A percentile compares a stretch with the other conserved stretches of the same genome.
These are phyloP conservation scores for Malassezia furfur DNA, from an alignment of 1,284 basidiomycete species.

Conservation along the genomic window DNA sequence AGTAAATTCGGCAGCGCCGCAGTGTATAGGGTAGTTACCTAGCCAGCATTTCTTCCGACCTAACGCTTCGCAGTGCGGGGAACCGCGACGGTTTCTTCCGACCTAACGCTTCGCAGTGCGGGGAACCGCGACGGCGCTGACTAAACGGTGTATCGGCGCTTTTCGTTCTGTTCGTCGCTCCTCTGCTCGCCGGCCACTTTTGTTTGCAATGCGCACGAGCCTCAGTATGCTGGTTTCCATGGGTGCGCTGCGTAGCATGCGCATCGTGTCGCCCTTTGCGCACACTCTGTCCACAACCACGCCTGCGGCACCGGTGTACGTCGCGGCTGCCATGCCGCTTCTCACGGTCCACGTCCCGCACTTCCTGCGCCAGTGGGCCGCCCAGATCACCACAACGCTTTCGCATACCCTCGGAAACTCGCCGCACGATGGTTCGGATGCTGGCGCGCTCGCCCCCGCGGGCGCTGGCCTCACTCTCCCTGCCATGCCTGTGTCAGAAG, in stretches of 20 bases:
- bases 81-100: background rate
- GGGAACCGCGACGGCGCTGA: background rate
- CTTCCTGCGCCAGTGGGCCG: background rate
- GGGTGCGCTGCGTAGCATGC: background rate
- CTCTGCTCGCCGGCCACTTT: background rate
- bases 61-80: background rate
- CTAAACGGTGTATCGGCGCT: background rate
- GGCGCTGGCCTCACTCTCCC: too few relatives aligned
- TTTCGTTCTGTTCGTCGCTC: background rate
- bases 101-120: background rate
- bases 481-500: too few relatives aligned
- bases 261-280: background rate
- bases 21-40: conserved; percentile 2
- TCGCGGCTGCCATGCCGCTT: too few relatives aligned
- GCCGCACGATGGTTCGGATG: background rate
- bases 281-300: background rate
- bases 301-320: too few relatives aligned
- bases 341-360: background rate
- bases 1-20: conserved; percentile 14
- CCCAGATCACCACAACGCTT: background rate
- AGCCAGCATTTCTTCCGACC: background rate
- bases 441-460: background rate
- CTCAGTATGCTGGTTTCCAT: background rate
- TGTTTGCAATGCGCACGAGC: background rate
- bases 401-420: too few relatives aligned